phyloP scores from a whole-genome alignment of 2,329 filamentous ascomycete genomes.

The Fusarium haematococcum region DNA sequence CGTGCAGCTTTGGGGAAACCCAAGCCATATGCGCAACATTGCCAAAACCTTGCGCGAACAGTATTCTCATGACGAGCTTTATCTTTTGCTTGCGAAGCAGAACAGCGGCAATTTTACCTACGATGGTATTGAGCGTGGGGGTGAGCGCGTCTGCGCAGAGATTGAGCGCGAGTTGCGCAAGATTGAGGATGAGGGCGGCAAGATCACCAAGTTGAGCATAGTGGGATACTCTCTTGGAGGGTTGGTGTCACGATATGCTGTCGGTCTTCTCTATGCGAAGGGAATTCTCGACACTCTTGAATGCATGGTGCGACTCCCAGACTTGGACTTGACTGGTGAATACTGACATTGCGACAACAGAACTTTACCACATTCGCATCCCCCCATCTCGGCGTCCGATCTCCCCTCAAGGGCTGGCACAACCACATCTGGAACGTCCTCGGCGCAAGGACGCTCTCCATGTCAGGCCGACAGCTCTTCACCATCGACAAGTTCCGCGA shows the following conservation, averaged over 20 bases:
- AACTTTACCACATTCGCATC: slow-evolving; percentile 96
- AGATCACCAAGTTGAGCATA: slow-evolving; percentile 85
- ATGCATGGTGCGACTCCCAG: slow-evolving; percentile 70
- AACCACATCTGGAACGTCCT: slow-evolving; percentile 84
- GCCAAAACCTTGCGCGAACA: slow-evolving; percentile 72
- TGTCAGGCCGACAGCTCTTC: slow-evolving; percentile 89
- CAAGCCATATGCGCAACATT: slow-evolving; percentile 76
- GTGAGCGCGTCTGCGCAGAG: slow-evolving; percentile 74
- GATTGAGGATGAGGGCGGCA: slow-evolving; percentile 71
- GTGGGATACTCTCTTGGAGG: slow-evolving; percentile 93
- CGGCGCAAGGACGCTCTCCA: slow-evolving; percentile 82
- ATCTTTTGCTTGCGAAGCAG: slow-evolving; percentile 78
- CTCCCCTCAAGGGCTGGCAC: slow-evolving; percentile 73
- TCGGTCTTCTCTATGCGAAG: slow-evolving; percentile 85
- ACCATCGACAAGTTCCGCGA: slow-evolving; percentile 86
- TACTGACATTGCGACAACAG: slow-evolving; percentile 52
- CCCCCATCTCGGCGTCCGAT: slow-evolving; percentile 82
- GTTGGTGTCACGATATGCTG: slow-evolving; percentile 85
- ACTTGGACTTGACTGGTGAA: background rate
- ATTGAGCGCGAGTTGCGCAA: slow-evolving; percentile 72
- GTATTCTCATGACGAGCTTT: slow-evolving; percentile 71
- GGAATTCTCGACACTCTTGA: slow-evolving; percentile 83
- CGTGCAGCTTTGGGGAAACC: slow-evolving; percentile 80
- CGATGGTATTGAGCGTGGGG: slow-evolving; percentile 75
- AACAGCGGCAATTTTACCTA: slow-evolving; percentile 81